Base-by-base conservation (phyloP, 2,329 filamentous ascomycete genomes). In the Xylaria sp. region DNA sequence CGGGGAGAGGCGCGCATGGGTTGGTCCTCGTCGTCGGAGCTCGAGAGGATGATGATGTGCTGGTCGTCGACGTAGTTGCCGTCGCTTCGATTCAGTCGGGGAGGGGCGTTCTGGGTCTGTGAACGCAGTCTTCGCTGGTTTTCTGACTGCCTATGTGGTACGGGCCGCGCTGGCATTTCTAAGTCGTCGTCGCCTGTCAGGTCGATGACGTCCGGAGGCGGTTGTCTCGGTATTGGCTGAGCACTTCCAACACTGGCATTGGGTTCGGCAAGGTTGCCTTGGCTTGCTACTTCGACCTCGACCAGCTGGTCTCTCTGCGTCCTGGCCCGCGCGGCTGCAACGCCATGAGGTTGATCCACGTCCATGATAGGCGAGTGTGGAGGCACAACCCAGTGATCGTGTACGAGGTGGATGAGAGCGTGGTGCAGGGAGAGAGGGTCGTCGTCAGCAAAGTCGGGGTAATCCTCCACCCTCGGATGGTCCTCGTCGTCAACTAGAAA, bases 21-120 rank as follows among this genome's bases (percentile, higher is more conserved):
- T 13, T 70, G 73, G 28, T 77, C 75, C 42, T 78, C 77, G 6
- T 74, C 75, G 61, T 79, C 77, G 0, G 76, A 78, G 48, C 74
- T 71, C 15, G 77, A 68, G 31, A 78, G 70, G 26, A 77, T 61
- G 53, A 79, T 79, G 20, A 77, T 68, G 6, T 70, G 70, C 15
- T 67, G 69, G 48, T 65, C 51, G 28, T 68, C 69, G 36, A 77
- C 69, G 67, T 78, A 77, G 51, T 70, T 75, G 36, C 72, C 73
- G 62, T 79, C 77, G 56, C 75, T 78, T 17, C 77, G 73, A 23
- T 74, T 72, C 10, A 78, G 48, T 40, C 73, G 73, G 0, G 77
- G 77, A 17, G 75, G 75, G 2, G 67, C 68, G 46, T 69, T 72
- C 57, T 71, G 71, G 20, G 69, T 68, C 7, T 75, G 74, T 5